Evolutionary conservation across 306 rosid species (phyloP).

Genomic region (Leucaena leucocephala): DNA sequence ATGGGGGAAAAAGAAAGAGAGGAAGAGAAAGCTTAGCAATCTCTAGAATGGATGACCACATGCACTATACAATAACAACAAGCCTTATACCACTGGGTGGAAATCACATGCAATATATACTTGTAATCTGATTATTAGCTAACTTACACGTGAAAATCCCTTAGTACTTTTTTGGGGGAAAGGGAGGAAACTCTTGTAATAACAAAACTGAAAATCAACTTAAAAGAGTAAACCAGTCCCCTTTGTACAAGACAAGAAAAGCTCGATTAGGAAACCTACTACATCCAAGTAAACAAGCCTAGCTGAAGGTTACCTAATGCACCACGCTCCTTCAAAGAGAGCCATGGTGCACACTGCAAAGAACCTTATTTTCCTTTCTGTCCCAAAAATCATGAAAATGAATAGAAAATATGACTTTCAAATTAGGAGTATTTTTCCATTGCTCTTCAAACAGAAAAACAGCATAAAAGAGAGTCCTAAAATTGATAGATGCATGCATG

Average conservation of each 20-base stretch:
- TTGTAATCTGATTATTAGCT: background rate
- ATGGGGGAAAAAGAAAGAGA: background rate
- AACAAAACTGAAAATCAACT: background rate
- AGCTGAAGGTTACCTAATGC: background rate
- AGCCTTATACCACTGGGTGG: no score
- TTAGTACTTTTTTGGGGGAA: background rate
- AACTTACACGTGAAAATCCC: background rate
- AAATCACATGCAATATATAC: background rate
- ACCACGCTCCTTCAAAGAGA: background rate
- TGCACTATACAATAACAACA: no score
- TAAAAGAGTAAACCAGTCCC: conserved; percentile 1
- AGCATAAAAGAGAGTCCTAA: no score
- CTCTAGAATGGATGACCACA: background rate
- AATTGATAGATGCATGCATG: no score
- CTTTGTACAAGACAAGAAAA: background rate
- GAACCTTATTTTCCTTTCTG: no score
- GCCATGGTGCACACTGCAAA: no score
- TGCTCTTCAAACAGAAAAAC: no score
- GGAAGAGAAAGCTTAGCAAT: background rate
- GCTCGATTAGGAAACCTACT: background rate
- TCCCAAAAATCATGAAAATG: no score
- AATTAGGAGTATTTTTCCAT: no score
- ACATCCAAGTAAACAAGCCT: no score
- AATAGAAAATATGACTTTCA: no score
- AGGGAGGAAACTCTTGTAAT: no score